Conservation (phyloP, 768 basidiomycete genomes). For the Leucosporidium yakuticum region DNA sequence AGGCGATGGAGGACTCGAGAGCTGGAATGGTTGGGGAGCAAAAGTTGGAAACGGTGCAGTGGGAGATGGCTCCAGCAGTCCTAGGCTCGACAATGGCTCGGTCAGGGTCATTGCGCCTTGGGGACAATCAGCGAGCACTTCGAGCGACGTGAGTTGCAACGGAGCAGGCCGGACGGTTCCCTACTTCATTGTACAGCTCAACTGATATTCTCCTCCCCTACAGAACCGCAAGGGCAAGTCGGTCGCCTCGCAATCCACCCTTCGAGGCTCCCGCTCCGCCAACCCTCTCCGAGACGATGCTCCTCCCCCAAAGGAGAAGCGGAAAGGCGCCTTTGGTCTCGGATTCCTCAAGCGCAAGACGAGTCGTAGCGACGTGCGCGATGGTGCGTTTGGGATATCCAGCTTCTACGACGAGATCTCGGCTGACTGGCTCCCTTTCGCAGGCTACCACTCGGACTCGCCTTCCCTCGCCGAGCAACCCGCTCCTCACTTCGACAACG, state of each 20-base stretch:
- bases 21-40: conserved; percentile 9
- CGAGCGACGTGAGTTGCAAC: no score
- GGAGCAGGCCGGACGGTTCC: no score
- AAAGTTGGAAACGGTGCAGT: no score
- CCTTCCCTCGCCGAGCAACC: conserved; percentile 3
- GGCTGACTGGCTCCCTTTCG: conserved; percentile 1
- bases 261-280: conserved; percentile 9
- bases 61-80: no score
- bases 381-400: no score
- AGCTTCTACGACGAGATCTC: background rate
- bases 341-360: conserved; percentile 19
- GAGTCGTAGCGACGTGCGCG: conserved; percentile 5
- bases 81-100: no score
- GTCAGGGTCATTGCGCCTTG: no score
- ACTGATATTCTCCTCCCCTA: no score
- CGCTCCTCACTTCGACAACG: conserved; percentile 10
- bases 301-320: conserved; percentile 14
- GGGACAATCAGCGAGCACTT: no score
- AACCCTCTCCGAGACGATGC: no score
- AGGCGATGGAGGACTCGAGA: background rate
- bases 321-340: conserved; percentile 19
- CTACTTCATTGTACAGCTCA: no score
- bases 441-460: conserved; percentile 14
- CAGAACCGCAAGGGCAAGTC: no score
- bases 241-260: background rate